Evolutionary conservation across 495 filamentous ascomycete genomes (phyloP).

Genomic region (Apiosordaria backusii): DNA sequence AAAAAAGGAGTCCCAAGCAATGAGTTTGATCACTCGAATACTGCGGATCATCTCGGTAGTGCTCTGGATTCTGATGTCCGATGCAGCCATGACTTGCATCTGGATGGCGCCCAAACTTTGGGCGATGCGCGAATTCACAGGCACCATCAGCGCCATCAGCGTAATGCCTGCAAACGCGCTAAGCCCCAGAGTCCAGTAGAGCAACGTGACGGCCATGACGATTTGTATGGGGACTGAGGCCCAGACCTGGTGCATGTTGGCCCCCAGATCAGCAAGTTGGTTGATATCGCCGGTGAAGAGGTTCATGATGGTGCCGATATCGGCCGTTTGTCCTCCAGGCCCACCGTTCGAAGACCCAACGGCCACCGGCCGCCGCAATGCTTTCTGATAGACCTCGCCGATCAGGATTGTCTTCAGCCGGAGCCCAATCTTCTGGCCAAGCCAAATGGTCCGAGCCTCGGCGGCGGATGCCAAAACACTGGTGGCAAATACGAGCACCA

Average conservation of each 20-base stretch:
- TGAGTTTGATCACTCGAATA: slow-evolving; percentile 7
- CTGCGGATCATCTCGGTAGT: slow-evolving; percentile 6
- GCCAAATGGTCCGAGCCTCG: slow-evolving; percentile 13
- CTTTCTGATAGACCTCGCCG: slow-evolving; percentile 15
- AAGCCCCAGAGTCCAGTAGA: slow-evolving; percentile 11
- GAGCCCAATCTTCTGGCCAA: slow-evolving; percentile 18
- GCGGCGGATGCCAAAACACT: slow-evolving; percentile 13
- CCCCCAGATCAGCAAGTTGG: slow-evolving; percentile 8
- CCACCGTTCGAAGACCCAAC: background rate
- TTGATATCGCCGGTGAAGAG: slow-evolving; percentile 12
- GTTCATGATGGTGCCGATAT: slow-evolving; percentile 11
- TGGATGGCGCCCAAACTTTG: slow-evolving; percentile 13
- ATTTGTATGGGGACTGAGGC: slow-evolving; percentile 11
- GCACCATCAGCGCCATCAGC: slow-evolving; percentile 13
- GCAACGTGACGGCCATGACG: slow-evolving; percentile 7
- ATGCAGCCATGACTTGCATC: slow-evolving; percentile 14
- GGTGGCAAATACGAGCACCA: slow-evolving; percentile 13
- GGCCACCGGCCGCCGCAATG: slow-evolving; percentile 11
- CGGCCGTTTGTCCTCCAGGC: background rate
- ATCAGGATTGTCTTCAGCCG: slow-evolving; percentile 15
- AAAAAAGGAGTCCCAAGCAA: slow-evolving; percentile 10
- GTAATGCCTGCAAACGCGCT: slow-evolving; percentile 15
- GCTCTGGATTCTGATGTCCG: slow-evolving; percentile 10
- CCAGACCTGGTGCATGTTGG: slow-evolving; percentile 13
- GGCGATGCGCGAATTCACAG: slow-evolving; percentile 14